Percentiles rank a stretch among this genome's conserved stretches.
Evolutionary conservation across 495 filamentous ascomycete genomes (phyloP).

Genomic region (Podospora appendiculata): DNA sequence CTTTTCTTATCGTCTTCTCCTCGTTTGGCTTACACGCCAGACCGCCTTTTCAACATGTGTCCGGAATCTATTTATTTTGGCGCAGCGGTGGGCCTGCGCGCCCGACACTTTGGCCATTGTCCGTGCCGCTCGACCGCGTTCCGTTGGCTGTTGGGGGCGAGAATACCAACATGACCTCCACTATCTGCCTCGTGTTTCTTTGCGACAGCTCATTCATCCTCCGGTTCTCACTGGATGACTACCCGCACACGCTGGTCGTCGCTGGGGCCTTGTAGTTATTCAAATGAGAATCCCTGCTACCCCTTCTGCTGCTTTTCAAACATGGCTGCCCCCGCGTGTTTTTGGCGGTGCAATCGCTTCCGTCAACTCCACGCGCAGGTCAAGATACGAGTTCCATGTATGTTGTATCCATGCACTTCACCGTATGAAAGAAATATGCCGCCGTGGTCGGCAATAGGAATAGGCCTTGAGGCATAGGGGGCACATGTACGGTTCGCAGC

Average conservation of each 20-base stretch:
- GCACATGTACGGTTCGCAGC: too few species aligned
- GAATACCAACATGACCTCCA: too few species aligned
- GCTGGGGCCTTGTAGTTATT: background rate
- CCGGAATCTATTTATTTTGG: background rate
- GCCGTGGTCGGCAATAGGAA: too few species aligned
- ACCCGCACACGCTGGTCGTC: background rate
- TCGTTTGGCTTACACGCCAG: background rate
- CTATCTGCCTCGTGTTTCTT: background rate
- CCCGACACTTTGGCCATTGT: background rate
- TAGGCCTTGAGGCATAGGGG: too few species aligned
- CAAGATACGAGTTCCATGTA: background rate
- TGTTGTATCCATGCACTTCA: background rate
- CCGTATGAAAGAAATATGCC: background rate
- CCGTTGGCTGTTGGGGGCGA: constrained; percentile 2
- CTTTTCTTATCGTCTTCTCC: background rate
- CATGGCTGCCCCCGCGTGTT: background rate
- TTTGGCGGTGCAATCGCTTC: background rate
- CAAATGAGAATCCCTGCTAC: background rate
- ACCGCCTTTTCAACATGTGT: constrained; percentile 9
- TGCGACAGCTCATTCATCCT: background rate
- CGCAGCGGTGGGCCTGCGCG: background rate
- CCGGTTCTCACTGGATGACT: background rate
- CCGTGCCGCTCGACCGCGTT: constrained; percentile 4
- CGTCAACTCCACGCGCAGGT: background rate
- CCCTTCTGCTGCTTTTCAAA: constrained; percentile 1